Percentiles rank a stretch among this genome's conserved stretches.
Evolutionary conservation across 495 filamentous ascomycete genomes (phyloP).

Genomic region (Xylaria nigripes): DNA sequence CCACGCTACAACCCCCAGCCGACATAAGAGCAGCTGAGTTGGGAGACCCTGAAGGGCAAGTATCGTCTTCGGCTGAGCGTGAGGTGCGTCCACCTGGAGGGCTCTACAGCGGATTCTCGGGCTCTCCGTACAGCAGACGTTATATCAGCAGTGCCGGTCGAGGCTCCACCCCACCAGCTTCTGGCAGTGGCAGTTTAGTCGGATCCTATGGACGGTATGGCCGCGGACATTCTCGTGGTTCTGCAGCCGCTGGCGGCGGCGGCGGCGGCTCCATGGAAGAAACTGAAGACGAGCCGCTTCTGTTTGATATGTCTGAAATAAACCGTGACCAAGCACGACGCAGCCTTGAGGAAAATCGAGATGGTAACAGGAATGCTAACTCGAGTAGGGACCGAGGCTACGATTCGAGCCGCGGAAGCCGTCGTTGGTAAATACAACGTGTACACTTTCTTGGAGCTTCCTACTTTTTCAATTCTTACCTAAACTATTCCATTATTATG

Average conservation of each 20-base stretch:
- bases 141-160: constrained; percentile 23
- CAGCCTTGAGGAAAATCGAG: constrained; percentile 60
- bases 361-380: constrained; percentile 34
- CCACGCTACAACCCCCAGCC: constrained; percentile 38
- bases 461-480: background rate
- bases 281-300: constrained; percentile 67
- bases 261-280: constrained; percentile 37
- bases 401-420: constrained; percentile 24
- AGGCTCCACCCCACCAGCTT: constrained; percentile 27
- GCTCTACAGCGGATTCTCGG: constrained; percentile 21
- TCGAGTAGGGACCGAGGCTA: constrained; percentile 24
- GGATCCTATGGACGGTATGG: constrained; percentile 48
- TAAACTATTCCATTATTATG: background rate
- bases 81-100: constrained; percentile 29
- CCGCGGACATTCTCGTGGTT: constrained; percentile 39
- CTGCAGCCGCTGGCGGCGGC: constrained; percentile 43
- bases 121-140: constrained; percentile 29
- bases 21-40: constrained; percentile 33
- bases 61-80: constrained; percentile 34
- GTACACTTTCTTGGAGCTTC: background rate
- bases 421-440: constrained; percentile 22
- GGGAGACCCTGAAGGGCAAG: constrained; percentile 34
- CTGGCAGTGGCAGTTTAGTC: constrained; percentile 32
- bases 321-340: constrained; percentile 53
- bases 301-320: constrained; percentile 87